Evolutionary conservation across 768 basidiomycete species (phyloP), one percentile per base, ranked within the genome.

Genomic region (Rhizopogon salebrosus): DNA sequence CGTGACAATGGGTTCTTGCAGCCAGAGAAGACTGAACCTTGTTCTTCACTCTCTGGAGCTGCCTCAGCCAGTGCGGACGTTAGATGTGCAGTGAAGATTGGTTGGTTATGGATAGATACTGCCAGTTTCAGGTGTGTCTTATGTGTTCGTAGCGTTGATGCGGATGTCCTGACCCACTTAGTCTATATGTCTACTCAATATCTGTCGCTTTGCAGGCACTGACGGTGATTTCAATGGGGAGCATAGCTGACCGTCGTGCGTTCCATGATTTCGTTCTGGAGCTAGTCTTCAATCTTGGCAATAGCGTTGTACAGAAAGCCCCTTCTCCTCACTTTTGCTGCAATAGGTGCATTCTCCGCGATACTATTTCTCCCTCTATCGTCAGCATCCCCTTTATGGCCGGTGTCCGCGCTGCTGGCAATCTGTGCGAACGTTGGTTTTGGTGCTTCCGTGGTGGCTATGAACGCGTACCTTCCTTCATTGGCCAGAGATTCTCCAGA

Each of bases 191-290:
- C 27, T 89, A 92, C 67, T 97, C 95, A 0, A 73, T 84, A 13
- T 92, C 90, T 0, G 95, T 98, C 1, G 87, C 87, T 0, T 68
- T 95, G 0, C 95, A 98, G 65, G 95, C 94, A 0, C 62, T 98
- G n/a, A 91, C 87, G 0, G 93, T 99, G 36, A 93, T 99, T 51
- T 94, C 95, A 5, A 89, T 97, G 78, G 92, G 92, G 6, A 84
- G 84, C 14, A 84, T 95, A 51, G 95, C 95, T 1, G 92, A 98
- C 70, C 83, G 89, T 56, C 84, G 93, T 95, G 60, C 54, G 89
- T 75, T 39, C 38, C 31, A 1, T 18, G 0, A 6, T 22, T 27
- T 20, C 6, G 6, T 31, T 4, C 8, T 23, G 5, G 22, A 8
- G 23, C 9, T 10, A 22, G 39, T 46, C 38, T 54, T 23, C 57